Base-by-base conservation (phyloP, 1,284 basidiomycete species). In the Porphyrellus sp. region DNA sequence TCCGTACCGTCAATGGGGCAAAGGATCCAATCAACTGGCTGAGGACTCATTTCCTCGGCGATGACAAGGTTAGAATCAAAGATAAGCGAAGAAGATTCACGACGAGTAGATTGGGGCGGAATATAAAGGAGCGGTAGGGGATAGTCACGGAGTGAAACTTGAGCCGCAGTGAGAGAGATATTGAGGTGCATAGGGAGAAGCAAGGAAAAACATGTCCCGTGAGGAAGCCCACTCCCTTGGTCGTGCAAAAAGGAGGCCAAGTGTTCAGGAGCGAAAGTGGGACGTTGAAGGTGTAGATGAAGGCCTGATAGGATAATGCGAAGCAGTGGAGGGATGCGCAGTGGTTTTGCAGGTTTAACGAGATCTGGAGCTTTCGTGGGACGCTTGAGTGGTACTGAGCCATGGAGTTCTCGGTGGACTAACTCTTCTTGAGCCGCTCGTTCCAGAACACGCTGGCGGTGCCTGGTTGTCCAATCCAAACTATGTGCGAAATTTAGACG, bases 21-120 rank as follows among this genome's bases (percentile, higher is more conserved):
- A 6, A 82, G 72, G 25, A 93, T 73, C 80, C 87, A 89, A 49
- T 90, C 79, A 23, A 89, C 80, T 0, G 90, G 91, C 34, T 81
- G 72, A 0, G 80, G 80, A 1, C 90, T 87, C 69, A 93, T 82
- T 72, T 98, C 93, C 71, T 99, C 96, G 1, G 86, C 93, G 44
- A 98, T 79, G 54, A 96, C 89, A 34, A 98, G 71, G 60, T 94
- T 87, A 12, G 86, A 85, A 56, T 88, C 82, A 63, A 94, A 86
- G 30, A 80, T 75, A 70, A 86, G 81, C 2, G 83, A 78, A 13
- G 77, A 68, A 30, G 68, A 63, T 25, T 67, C 53, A 38, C 47
- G 31, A 39, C 56, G 62, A 25, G 72, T 70, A 16, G 67, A 55
- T 51, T 75, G 71, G 13, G 76, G 62, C 34, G 85, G 81, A 43